Percentiles rank a stretch among this genome's conserved stretches.
These are phyloP conservation scores for Oryza rufipogon DNA, from an alignment of 176 grass and related monocot species.

Conservation along the genomic window DNA sequence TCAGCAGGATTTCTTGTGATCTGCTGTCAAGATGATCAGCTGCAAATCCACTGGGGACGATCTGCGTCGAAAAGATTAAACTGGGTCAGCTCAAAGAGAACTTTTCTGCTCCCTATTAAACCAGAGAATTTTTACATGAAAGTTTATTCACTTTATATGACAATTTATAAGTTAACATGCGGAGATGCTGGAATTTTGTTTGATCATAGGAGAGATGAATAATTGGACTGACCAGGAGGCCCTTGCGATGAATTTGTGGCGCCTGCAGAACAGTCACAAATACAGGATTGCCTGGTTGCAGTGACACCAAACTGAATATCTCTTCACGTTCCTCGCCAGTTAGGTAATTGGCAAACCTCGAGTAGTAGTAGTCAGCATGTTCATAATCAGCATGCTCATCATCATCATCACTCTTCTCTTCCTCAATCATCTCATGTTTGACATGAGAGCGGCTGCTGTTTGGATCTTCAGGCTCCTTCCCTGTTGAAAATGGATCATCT, in stretches of 20 bases:
- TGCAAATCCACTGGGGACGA: conserved; percentile 37
- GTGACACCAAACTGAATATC: conserved; percentile 30
- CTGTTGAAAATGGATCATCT: background rate
- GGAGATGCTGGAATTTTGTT: background rate
- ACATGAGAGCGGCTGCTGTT: conserved; percentile 6
- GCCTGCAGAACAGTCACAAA: conserved; percentile 44
- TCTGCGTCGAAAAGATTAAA: conserved; percentile 11
- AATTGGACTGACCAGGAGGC: conserved; percentile 36
- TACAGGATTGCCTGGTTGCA: conserved; percentile 46
- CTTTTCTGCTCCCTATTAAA: background rate
- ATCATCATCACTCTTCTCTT: conserved; percentile 26
- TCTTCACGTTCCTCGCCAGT: conserved; percentile 30
- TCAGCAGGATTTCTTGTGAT: conserved; percentile 30
- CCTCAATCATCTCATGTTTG: conserved; percentile 3
- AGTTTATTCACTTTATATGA: background rate
- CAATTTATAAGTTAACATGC: background rate
- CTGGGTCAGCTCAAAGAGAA: background rate
- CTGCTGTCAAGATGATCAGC: conserved; percentile 38
- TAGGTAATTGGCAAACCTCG: conserved; percentile 24
- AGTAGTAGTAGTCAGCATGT: conserved; percentile 28
- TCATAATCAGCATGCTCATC: background rate
- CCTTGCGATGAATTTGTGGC: background rate
- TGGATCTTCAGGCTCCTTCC: conserved; percentile 11
- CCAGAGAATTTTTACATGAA: background rate
- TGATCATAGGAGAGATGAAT: background rate